A percentile compares a stretch with the other conserved stretches of the same genome.
Conservation (phyloP, 1,284 basidiomycete genomes). For the Microbotryum silenes-acaulis region DNA sequence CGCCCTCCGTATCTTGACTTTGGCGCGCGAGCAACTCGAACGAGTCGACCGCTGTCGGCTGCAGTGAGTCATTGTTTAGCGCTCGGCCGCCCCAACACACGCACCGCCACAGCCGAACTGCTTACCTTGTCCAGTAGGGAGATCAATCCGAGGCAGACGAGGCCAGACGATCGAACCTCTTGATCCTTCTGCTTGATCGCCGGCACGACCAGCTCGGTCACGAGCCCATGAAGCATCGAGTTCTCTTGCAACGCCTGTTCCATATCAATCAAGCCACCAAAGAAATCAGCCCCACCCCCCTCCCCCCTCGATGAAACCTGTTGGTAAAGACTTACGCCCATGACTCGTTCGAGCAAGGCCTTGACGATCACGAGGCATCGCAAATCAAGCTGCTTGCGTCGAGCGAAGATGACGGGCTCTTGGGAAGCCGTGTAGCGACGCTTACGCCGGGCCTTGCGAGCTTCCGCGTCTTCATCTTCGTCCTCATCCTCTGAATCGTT, state of each 20-base stretch:
- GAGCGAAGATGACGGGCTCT: slow-evolving; percentile 32
- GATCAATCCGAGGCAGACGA: slow-evolving; percentile 77
- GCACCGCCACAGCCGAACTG: slow-evolving; percentile 13
- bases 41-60: slow-evolving; percentile 83
- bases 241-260: slow-evolving; percentile 80
- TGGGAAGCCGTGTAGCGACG: background rate
- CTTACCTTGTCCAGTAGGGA: slow-evolving; percentile 70
- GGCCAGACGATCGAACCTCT: slow-evolving; percentile 72
- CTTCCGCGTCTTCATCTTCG: slow-evolving; percentile 4
- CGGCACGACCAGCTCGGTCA: slow-evolving; percentile 83
- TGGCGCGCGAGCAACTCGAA: slow-evolving; percentile 87
- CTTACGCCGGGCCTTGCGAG: background rate
- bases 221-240: slow-evolving; percentile 80
- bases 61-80: slow-evolving; percentile 1
- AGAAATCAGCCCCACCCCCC: background rate
- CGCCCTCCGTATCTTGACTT: slow-evolving; percentile 65
- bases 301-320: background rate
- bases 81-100: too few species aligned
- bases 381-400: slow-evolving; percentile 65
- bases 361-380: slow-evolving; percentile 82
- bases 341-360: slow-evolving; percentile 82
- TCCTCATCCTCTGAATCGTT: slow-evolving; percentile 41
- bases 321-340: slow-evolving; percentile 54
- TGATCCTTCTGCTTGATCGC: slow-evolving; percentile 81
- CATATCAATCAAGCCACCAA: background rate